These are phyloP conservation scores for Solanum peruvianum DNA, from an alignment of 257 asterid species.

Conservation along the genomic window DNA sequence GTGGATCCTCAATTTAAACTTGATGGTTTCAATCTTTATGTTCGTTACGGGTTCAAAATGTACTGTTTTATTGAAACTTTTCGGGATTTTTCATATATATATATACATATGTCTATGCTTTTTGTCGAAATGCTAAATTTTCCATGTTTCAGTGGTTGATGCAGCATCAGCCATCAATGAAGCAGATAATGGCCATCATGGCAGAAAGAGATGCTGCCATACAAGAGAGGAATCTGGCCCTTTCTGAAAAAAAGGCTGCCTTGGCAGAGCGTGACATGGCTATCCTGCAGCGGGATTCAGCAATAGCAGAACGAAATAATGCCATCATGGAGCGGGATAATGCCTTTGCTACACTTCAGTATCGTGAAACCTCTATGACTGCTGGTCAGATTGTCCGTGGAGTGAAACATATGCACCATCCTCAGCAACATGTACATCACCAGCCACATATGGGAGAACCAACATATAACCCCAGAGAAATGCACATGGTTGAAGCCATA, in stretches of 20 bases:
- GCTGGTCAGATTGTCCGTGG: conserved; percentile 68
- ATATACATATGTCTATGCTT: background rate
- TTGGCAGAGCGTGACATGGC: conserved; percentile 90
- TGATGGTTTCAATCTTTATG: background rate
- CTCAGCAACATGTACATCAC: conserved; percentile 48
- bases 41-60: background rate
- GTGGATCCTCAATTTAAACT: background rate
- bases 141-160: conserved; percentile 68
- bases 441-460: conserved; percentile 44
- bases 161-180: conserved; percentile 97
- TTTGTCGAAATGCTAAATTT: background rate
- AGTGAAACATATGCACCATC: conserved; percentile 57
- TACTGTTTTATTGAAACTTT: background rate
- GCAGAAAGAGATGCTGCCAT: conserved; percentile 94
- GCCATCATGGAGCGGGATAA: conserved; percentile 86
- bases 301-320: conserved; percentile 70
- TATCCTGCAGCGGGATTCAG: conserved; percentile 73
- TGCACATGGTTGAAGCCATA: conserved; percentile 31
- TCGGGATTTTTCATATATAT: background rate
- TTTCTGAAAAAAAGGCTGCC: conserved; percentile 87
- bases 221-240: conserved; percentile 81
- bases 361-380: conserved; percentile 44
- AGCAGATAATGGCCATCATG: conserved; percentile 86
- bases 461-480: conserved; percentile 30
- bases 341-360: conserved; percentile 78